Evolutionary conservation across 768 basidiomycete species (phyloP).

Genomic region (Cyclocybe aegerita): DNA sequence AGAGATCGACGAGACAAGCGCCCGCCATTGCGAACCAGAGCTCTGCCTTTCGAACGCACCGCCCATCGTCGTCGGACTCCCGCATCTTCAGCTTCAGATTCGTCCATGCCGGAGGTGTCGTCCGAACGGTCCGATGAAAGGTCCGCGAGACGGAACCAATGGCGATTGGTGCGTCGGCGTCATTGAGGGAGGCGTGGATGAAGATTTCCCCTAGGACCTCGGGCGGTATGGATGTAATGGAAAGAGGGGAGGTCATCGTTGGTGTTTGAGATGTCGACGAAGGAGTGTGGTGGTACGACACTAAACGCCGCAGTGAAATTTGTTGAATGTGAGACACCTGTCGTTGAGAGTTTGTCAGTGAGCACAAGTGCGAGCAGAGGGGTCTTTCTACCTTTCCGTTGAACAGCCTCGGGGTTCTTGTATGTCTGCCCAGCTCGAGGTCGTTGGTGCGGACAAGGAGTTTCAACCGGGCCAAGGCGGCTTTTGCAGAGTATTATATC

Average conservation of each 20-base stretch:
- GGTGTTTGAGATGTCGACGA: neutral
- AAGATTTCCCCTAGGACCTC: slow-evolving; percentile 37
- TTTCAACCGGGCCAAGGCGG: no score
- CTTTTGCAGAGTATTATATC: no score
- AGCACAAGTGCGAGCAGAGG: no score
- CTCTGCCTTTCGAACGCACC: slow-evolving; percentile 21
- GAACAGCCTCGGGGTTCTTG: no score
- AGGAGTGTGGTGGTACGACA: neutral
- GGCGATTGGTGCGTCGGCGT: slow-evolving; percentile 31
- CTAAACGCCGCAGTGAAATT: neutral
- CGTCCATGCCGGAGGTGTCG: slow-evolving; percentile 31
- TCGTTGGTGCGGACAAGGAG: no score
- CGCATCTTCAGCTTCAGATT: slow-evolving; percentile 21
- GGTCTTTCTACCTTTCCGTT: no score
- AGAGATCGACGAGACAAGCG: slow-evolving; percentile 21
- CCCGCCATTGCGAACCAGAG: slow-evolving; percentile 29
- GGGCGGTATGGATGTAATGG: slow-evolving; percentile 20
- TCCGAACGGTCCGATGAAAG: slow-evolving; percentile 25
- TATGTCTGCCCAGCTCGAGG: no score
- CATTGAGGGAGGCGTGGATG: slow-evolving; percentile 20
- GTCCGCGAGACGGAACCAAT: slow-evolving; percentile 28
- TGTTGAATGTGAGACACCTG: no score
- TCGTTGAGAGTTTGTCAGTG: no score
- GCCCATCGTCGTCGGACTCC: slow-evolving; percentile 4
- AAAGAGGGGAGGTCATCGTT: neutral